Evolutionary conservation across 768 basidiomycete genomes (phyloP).

Genomic region (Suillus occidentalis): DNA sequence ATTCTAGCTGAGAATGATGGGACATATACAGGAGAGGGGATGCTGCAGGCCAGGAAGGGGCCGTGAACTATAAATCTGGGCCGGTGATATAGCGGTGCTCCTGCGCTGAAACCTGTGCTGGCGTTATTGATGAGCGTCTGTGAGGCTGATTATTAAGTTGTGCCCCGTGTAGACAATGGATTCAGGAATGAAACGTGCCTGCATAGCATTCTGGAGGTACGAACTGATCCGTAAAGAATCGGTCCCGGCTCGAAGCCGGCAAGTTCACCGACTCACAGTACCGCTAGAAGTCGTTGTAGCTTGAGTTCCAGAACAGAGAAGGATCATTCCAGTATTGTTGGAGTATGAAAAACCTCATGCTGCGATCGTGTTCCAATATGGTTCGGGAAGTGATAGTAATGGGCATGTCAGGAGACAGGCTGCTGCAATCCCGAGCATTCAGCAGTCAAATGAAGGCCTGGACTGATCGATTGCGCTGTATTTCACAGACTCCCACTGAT

Average conservation of each 20-base stretch:
- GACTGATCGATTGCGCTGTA: not conserved
- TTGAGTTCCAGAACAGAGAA: not conserved
- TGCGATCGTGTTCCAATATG: conserved; percentile 1
- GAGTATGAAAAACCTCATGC: conserved; percentile 4
- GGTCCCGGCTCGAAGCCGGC: not conserved
- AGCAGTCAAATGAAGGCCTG: conserved; percentile 3
- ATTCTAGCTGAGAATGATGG: conserved; percentile 7
- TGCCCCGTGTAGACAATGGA: not conserved
- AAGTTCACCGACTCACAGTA: not conserved
- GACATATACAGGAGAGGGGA: conserved; percentile 2
- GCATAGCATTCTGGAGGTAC: not conserved
- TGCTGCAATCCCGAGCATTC: not conserved
- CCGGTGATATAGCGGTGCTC: conserved; percentile 1
- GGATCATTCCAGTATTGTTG: not conserved
- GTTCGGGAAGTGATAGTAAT: not conserved
- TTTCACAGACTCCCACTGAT: conserved; percentile 1
- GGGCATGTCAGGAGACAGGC: conserved; percentile 1
- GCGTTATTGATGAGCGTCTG: conserved; percentile 4
- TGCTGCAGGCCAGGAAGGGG: not conserved
- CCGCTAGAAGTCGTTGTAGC: not conserved
- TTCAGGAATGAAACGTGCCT: not conserved
- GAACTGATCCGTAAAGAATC: not conserved
- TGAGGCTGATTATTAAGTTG: not conserved
- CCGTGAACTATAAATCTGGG: conserved; percentile 3
- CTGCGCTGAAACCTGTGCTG: conserved; percentile 5